phyloP scores from a whole-genome alignment of 208 protist species.

The Porcisia deanei region DNA sequence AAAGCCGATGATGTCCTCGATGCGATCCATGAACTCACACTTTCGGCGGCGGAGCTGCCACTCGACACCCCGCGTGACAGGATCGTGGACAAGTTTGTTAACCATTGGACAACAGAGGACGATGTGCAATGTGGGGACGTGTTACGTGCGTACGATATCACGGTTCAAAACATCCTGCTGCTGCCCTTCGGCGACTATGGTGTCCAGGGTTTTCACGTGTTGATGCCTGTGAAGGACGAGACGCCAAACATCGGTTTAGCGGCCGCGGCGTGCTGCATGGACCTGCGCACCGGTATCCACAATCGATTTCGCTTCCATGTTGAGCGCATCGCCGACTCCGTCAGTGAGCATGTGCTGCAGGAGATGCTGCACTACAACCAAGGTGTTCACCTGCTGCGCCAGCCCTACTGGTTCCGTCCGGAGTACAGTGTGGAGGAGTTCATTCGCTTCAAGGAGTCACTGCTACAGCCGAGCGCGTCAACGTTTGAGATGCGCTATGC shows the following conservation, averaged over 20 bases:
- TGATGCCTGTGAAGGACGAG: constrained; percentile 66
- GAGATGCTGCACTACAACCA: constrained; percentile 87
- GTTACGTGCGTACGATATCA: constrained; percentile 59
- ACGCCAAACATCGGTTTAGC: constrained; percentile 84
- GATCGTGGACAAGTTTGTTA: constrained; percentile 62
- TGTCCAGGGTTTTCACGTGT: constrained; percentile 80
- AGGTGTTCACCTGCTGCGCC: constrained; percentile 80
- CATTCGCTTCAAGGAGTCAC: constrained; percentile 88
- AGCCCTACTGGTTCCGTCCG: constrained; percentile 85
- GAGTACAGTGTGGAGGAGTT: constrained; percentile 92
- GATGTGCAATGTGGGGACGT: constrained; percentile 51
- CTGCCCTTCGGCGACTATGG: constrained; percentile 86
- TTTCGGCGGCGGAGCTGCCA: constrained; percentile 85
- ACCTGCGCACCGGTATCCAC: constrained; percentile 88
- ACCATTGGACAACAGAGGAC: constrained; percentile 78
- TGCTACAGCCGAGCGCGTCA: constrained; percentile 84
- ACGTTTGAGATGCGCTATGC: constrained; percentile 88
- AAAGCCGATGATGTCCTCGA: constrained; percentile 79
- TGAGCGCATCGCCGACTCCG: constrained; percentile 84
- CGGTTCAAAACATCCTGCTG: constrained; percentile 65
- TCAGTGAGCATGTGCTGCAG: constrained; percentile 84
- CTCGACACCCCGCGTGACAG: constrained; percentile 57
- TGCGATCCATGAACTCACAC: constrained; percentile 84
- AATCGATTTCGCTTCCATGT: constrained; percentile 92
- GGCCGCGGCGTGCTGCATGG: constrained; percentile 83